phyloP scores from a whole-genome alignment of 805 yeast species.

The Ogataea parapolymorpha region DNA sequence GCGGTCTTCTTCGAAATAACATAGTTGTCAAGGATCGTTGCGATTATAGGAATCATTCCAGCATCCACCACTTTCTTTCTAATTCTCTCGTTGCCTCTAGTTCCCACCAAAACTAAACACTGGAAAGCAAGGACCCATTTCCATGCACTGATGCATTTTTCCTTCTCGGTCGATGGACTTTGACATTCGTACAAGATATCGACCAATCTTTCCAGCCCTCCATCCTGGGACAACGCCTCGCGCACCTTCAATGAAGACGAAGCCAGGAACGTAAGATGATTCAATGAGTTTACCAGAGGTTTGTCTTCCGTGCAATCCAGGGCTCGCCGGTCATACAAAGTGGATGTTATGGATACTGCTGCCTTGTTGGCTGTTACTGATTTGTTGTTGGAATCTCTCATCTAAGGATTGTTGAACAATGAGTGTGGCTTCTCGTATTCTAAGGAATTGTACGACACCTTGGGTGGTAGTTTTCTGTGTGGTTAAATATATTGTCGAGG shows the following conservation, averaged over 20 bases:
- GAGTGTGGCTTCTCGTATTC: neutral
- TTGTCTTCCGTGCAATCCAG: slow-evolving; percentile 85
- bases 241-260: slow-evolving; percentile 85
- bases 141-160: slow-evolving; percentile 72
- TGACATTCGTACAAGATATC: slow-evolving; percentile 82
- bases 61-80: slow-evolving; percentile 86
- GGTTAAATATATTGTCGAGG: neutral
- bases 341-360: slow-evolving; percentile 85
- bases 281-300: slow-evolving; percentile 87
- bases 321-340: slow-evolving; percentile 88
- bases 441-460: neutral
- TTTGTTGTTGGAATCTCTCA: slow-evolving; percentile 90
- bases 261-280: slow-evolving; percentile 83
- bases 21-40: slow-evolving; percentile 89
- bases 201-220: slow-evolving; percentile 86
- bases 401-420: slow-evolving; percentile 24
- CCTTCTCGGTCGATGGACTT: slow-evolving; percentile 30
- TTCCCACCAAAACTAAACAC: slow-evolving; percentile 85
- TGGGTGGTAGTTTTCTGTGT: neutral
- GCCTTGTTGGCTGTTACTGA: slow-evolving; percentile 80
- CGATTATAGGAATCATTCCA: slow-evolving; percentile 85
- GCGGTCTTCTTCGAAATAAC: slow-evolving; percentile 35
- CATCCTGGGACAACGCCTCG: slow-evolving; percentile 84
- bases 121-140: slow-evolving; percentile 96
- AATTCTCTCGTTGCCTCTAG: slow-evolving; percentile 86